Conservation (phyloP, 257 asterid genomes). For the Sherardia arvensis region DNA sequence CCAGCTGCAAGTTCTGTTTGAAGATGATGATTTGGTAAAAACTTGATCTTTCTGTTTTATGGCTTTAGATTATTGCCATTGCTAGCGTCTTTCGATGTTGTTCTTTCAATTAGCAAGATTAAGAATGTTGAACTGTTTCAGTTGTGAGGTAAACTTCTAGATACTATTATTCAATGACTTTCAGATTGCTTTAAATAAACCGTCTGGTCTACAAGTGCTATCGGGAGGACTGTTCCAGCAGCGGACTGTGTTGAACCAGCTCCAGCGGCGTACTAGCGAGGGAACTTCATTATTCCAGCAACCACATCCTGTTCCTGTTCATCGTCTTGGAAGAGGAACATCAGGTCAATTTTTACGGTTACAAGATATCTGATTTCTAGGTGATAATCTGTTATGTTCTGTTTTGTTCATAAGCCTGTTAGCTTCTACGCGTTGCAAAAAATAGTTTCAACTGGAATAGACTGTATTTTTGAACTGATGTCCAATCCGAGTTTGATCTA, state of each 20-base stretch:
- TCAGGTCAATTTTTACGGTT: conserved; percentile 50
- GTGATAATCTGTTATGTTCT: background rate
- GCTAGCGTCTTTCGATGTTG: too few species aligned
- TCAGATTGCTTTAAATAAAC: conserved; percentile 86
- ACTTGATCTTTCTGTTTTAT: background rate
- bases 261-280: conserved; percentile 49
- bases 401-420: background rate
- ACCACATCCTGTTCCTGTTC: conserved; percentile 81
- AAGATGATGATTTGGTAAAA: conserved; percentile 70
- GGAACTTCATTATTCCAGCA: conserved; percentile 27
- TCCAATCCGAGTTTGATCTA: background rate
- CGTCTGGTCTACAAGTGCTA: conserved; percentile 90
- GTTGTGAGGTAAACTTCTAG: background rate
- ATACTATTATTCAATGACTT: too few species aligned
- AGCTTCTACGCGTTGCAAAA: background rate
- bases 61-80: too few species aligned
- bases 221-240: conserved; percentile 97
- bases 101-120: background rate
- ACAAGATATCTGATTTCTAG: conserved; percentile 10
- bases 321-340: conserved; percentile 97
- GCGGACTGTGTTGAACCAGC: conserved; percentile 85
- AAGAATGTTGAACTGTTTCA: background rate
- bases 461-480: background rate
- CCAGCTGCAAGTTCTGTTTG: conserved; percentile 53
- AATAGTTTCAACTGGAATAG: background rate